Evolutionary conservation across 257 asterid species (phyloP).

Genomic region (Fraxinus americana): DNA sequence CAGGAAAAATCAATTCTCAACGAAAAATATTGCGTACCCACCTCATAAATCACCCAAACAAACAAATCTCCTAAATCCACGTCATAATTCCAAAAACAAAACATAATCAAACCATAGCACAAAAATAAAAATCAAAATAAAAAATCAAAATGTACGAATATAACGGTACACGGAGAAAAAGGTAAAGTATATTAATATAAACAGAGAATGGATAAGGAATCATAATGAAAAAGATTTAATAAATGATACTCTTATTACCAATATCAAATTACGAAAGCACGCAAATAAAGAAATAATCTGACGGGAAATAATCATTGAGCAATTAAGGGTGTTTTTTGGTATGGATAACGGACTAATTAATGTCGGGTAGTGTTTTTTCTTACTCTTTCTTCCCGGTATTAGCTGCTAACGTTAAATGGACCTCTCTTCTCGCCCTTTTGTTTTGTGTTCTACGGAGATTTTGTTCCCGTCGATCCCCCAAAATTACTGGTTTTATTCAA

Average conservation of each 20-base stretch:
- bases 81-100: not conserved
- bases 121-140: not conserved
- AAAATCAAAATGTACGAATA: not conserved
- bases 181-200: not conserved
- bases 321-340: not conserved
- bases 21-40: not conserved
- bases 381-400: not conserved
- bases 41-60: slow-evolving; percentile 4
- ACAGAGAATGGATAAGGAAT: not conserved
- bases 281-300: not conserved
- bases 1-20: slow-evolving; percentile 4
- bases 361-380: not conserved
- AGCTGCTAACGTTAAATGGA: not conserved
- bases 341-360: not conserved
- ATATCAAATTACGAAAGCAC: not conserved
- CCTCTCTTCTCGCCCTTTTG: not conserved
- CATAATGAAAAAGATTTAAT: not conserved
- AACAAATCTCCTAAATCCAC: slow-evolving; percentile 14
- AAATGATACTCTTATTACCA: not conserved
- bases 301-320: slow-evolving; percentile 1
- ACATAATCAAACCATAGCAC: not conserved
- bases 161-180: not conserved
- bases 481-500: not conserved
- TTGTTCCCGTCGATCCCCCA: not conserved
- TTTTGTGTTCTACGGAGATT: not conserved